Percentiles rank a stretch among this genome's conserved stretches.
phyloP scores from a whole-genome alignment of 2,329 filamentous ascomycete genomes.

The Trichophyton equinum region DNA sequence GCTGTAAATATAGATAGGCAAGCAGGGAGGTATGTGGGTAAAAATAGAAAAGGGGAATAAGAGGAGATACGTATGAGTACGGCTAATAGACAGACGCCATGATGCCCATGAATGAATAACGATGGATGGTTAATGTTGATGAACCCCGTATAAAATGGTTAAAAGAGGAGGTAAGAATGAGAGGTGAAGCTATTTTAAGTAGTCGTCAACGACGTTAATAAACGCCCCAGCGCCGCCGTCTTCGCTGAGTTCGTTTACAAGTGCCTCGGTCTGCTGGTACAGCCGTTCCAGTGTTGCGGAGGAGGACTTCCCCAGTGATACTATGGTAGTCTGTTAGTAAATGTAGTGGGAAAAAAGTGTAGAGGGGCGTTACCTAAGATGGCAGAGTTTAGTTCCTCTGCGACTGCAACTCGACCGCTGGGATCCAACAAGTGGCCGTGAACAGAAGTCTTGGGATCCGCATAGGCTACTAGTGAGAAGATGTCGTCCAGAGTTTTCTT shows the following conservation, averaged over 20 bases:
- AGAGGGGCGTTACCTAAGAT: slow-evolving; percentile 57
- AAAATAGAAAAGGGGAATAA: background rate
- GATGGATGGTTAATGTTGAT: background rate
- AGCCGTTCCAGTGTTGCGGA: slow-evolving; percentile 73
- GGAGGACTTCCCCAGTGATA: slow-evolving; percentile 79
- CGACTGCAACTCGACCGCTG: slow-evolving; percentile 61
- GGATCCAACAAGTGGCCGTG: slow-evolving; percentile 68
- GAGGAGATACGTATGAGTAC: too few species aligned
- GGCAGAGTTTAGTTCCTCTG: slow-evolving; percentile 86
- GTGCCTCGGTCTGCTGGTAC: slow-evolving; percentile 71
- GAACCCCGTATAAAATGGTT: background rate
- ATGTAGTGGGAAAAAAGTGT: slow-evolving; percentile 8
- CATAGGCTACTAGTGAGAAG: slow-evolving; percentile 77
- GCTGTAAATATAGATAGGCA: background rate
- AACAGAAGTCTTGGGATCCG: slow-evolving; percentile 63
- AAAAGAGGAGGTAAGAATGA: background rate
- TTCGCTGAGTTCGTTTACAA: slow-evolving; percentile 70
- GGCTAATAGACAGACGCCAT: background rate
- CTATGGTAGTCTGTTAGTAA: slow-evolving; percentile 40
- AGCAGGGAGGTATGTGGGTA: background rate
- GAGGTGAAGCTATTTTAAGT: slow-evolving; percentile 39
- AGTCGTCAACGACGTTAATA: slow-evolving; percentile 53
- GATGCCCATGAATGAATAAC: background rate
- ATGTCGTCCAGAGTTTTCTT: slow-evolving; percentile 67
- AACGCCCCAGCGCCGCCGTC: slow-evolving; percentile 74